These are phyloP conservation scores for Fraxinus ornus DNA, from an alignment of 305 asterid species.

Conservation along the genomic window DNA sequence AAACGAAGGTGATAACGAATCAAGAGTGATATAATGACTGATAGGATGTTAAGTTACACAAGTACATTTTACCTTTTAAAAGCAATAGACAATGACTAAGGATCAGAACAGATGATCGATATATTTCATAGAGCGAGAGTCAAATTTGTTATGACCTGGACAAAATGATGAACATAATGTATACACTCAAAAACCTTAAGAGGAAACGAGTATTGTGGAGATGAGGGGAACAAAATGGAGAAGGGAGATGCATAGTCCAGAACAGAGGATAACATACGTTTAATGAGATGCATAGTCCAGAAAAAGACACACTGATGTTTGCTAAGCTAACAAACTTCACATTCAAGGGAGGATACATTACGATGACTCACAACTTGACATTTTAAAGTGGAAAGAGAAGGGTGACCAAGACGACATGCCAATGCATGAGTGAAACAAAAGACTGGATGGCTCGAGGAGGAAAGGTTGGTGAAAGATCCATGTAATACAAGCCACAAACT, in stretches of 20 bases:
- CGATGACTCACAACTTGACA: background rate
- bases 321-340: background rate
- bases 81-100: no score
- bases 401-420: background rate
- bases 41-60: background rate
- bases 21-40: background rate
- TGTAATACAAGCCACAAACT: background rate
- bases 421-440: background rate
- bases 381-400: background rate
- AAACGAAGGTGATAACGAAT: background rate
- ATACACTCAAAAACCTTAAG: background rate
- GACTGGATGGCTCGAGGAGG: background rate
- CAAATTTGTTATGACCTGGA: background rate
- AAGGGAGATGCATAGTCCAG: background rate
- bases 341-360: background rate
- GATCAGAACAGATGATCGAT: background rate
- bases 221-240: background rate
- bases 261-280: background rate
- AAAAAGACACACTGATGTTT: background rate
- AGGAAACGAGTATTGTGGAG: background rate
- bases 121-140: background rate
- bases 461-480: background rate
- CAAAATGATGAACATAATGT: background rate
- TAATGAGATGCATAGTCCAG: background rate
- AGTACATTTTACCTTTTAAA: background rate